A percentile compares a stretch with the other conserved stretches of the same genome.
Evolutionary conservation across 2,329 filamentous ascomycete genomes (phyloP).

Genomic region (Phyllosticta citribraziliensis): DNA sequence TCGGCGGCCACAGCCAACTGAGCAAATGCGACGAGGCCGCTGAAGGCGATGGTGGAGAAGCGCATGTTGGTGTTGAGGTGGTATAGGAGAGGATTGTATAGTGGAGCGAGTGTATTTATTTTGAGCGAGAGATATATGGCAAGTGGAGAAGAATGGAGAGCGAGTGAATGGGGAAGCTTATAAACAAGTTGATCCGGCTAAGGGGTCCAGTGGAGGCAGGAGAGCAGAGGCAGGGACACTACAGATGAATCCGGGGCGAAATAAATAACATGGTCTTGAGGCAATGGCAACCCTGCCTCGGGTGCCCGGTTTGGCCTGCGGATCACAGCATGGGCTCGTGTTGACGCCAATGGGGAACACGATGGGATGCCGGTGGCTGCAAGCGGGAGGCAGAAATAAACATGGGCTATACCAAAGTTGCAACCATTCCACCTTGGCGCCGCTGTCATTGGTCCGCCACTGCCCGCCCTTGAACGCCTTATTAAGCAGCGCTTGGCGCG

Average conservation of each 20-base stretch:
- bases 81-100: neutral
- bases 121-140: neutral
- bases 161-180: neutral
- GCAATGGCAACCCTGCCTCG: neutral
- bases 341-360: neutral
- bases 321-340: neutral
- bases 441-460: neutral
- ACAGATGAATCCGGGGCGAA: neutral
- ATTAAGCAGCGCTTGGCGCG: neutral
- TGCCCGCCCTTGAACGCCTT: neutral
- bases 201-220: neutral
- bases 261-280: neutral
- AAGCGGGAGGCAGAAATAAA: neutral
- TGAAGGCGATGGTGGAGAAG: constrained; percentile 35
- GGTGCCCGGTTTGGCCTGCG: neutral
- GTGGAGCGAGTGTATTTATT: constrained; percentile 11
- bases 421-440: neutral
- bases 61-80: constrained; percentile 25
- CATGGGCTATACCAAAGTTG: neutral
- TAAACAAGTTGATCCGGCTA: neutral
- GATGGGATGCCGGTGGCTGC: neutral
- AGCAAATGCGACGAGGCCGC: constrained; percentile 30
- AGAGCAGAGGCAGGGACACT: neutral
- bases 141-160: constrained; percentile 13
- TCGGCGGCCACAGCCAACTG: constrained; percentile 6